Conservation (phyloP, 371 early-diverging fungal genomes). For the Blakeslea trispora region DNA sequence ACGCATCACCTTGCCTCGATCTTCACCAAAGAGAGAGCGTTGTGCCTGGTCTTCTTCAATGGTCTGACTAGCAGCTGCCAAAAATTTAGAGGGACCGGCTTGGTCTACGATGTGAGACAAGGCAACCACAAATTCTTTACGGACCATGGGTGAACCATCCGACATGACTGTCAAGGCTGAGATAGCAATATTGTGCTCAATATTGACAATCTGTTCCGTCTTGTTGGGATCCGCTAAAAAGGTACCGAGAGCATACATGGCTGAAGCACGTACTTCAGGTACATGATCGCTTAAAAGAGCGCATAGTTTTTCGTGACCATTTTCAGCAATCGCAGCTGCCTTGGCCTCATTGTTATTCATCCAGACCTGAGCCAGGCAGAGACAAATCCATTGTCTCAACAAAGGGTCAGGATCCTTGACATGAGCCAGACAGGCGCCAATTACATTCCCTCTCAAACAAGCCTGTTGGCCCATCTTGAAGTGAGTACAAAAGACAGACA, state of each 20-base stretch:
- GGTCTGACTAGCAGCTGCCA: conserved; percentile 66
- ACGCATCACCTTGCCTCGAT: conserved; percentile 20
- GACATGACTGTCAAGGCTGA: conserved; percentile 62
- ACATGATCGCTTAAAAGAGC: conserved; percentile 67
- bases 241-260: conserved; percentile 76
- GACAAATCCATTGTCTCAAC: conserved; percentile 88
- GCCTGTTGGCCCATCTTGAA: conserved; percentile 83
- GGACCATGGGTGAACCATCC: conserved; percentile 84
- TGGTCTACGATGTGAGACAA: conserved; percentile 69
- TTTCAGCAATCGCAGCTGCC: conserved; percentile 66
- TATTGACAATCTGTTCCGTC: conserved; percentile 69
- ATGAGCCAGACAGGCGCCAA: conserved; percentile 71
- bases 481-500: conserved; percentile 87
- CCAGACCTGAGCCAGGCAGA: conserved; percentile 89
- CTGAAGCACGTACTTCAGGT: conserved; percentile 86
- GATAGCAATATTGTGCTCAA: conserved; percentile 70
- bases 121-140: conserved; percentile 77
- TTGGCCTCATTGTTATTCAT: conserved; percentile 78
- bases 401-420: conserved; percentile 79
- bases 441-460: conserved; percentile 73
- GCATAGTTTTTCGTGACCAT: conserved; percentile 71
- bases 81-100: conserved; percentile 59
- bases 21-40: conserved; percentile 19
- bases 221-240: conserved; percentile 78
- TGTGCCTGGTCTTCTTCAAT: conserved; percentile 59